A percentile compares a stretch with the other conserved stretches of the same genome.
phyloP scores from a whole-genome alignment of 2,329 filamentous ascomycete genomes.

The Talaromyces verruculosus region DNA sequence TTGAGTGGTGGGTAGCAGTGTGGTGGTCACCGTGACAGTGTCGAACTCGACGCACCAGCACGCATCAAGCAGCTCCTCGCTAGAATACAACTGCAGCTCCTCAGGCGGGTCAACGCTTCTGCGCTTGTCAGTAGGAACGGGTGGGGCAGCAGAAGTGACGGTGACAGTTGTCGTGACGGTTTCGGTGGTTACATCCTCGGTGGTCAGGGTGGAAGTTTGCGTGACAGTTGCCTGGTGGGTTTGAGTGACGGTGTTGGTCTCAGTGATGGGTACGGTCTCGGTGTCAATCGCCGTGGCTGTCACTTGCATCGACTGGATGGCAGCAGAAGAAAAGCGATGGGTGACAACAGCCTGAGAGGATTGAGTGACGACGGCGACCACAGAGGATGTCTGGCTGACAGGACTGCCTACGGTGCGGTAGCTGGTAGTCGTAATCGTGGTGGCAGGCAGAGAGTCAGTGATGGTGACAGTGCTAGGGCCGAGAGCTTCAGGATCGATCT shows the following conservation, averaged over 20 bases:
- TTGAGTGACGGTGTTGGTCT: neutral
- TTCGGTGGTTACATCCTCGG: neutral
- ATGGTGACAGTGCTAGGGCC: conserved; percentile 1
- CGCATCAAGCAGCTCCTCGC: conserved; percentile 2
- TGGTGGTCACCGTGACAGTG: neutral
- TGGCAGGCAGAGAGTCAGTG: neutral
- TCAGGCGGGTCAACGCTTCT: neutral
- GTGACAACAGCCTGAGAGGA: neutral
- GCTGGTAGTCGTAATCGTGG: conserved; percentile 1
- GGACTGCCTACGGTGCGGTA: neutral
- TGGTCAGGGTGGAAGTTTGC: conserved; percentile 3
- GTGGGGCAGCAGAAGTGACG: neutral
- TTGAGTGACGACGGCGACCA: neutral
- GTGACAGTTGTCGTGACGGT: neutral
- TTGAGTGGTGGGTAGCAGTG: neutral
- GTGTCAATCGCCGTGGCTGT: neutral
- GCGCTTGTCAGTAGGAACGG: neutral
- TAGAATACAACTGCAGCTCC: neutral
- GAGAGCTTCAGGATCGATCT: neutral
- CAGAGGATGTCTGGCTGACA: neutral
- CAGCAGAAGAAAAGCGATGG: neutral
- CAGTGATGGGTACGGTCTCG: neutral
- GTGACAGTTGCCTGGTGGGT: neutral
- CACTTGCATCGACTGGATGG: neutral
- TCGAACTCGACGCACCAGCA: conserved; percentile 12